Evolutionary conservation across 805 yeast species (phyloP).

Genomic region (Torulaspora franciscae): DNA sequence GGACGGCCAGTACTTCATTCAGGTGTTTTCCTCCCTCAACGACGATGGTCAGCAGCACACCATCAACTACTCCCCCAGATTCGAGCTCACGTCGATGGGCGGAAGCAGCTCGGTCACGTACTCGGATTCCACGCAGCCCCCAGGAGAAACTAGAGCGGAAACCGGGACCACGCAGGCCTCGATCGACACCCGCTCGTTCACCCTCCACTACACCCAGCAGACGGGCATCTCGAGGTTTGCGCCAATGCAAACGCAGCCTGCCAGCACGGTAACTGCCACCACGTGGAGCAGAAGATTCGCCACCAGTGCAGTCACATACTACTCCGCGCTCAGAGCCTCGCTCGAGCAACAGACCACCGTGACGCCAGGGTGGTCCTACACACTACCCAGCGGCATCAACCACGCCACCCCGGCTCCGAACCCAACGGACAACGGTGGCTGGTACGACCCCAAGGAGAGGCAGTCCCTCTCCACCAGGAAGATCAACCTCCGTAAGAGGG

Average conservation of each 20-base stretch:
- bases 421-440: constrained; percentile 55
- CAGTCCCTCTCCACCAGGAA: constrained; percentile 36
- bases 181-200: constrained; percentile 48
- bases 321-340: constrained; percentile 39
- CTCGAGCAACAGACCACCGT: constrained; percentile 52
- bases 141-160: constrained; percentile 35
- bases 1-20: constrained; percentile 69
- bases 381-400: constrained; percentile 58
- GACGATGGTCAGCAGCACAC: constrained; percentile 42
- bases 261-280: constrained; percentile 57
- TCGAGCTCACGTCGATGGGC: constrained; percentile 63
- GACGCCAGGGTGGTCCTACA: constrained; percentile 82
- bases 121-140: constrained; percentile 42
- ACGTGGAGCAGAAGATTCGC: constrained; percentile 64
- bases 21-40: constrained; percentile 47
- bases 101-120: constrained; percentile 56
- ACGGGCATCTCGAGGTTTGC: constrained; percentile 78
- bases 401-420: constrained; percentile 66
- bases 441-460: constrained; percentile 59
- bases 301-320: constrained; percentile 63
- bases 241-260: constrained; percentile 92
- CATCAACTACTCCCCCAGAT: constrained; percentile 64
- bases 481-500: constrained; percentile 17
- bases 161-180: constrained; percentile 41
- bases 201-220: constrained; percentile 70